Base-by-base conservation (phyloP, 2,329 filamentous ascomycete species). In the Cadophora gregata region DNA sequence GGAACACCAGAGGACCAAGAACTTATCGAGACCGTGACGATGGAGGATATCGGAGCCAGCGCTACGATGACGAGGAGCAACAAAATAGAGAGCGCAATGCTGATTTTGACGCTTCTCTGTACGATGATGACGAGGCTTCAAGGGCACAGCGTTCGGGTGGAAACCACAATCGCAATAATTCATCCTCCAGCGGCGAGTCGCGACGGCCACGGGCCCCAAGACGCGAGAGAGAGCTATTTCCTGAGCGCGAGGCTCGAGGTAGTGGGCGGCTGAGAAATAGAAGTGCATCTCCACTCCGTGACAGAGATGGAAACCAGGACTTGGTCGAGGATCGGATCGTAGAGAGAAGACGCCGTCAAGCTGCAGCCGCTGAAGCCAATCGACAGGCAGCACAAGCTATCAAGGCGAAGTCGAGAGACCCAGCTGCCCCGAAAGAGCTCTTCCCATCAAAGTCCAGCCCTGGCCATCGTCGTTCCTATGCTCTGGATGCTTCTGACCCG, bases 81-180 rank as follows among this genome's bases (percentile, higher is more conserved):
- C 74, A 77, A 36, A 77, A 79, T 62, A 75, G 77, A 19, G 84
- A 86, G 5, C 81, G 84, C 42, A 81, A 85, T 42, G 81, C 83
- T 67, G 79, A 81, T 0, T 95, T 93, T 72, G 88, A 91, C 73
- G 91, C 89, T 42, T 91, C 87, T 74, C 90, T 97, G 82, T 97
- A 96, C 78, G 93, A 96, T 71, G 93, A 97, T 74, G 86, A 86
- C 67, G 79, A 79, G 47, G 70, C 75, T 36, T 75, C 76, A 6
- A 67, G 74, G 36, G 75, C 75, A 21, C 73, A 79, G 19, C 79
- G 72, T 70, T 50, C 71, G 67, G 58, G 64, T 9, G 74, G 76
- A 64, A 71, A 74, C 62, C 72, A 74, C 53, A 67, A 72, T 70
- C 78, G 80, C 24, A 78, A 64, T 51, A 70, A 68, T 48, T 76